Conservation (phyloP, 805 yeast species). For the Candida ascalaphidarum region DNA sequence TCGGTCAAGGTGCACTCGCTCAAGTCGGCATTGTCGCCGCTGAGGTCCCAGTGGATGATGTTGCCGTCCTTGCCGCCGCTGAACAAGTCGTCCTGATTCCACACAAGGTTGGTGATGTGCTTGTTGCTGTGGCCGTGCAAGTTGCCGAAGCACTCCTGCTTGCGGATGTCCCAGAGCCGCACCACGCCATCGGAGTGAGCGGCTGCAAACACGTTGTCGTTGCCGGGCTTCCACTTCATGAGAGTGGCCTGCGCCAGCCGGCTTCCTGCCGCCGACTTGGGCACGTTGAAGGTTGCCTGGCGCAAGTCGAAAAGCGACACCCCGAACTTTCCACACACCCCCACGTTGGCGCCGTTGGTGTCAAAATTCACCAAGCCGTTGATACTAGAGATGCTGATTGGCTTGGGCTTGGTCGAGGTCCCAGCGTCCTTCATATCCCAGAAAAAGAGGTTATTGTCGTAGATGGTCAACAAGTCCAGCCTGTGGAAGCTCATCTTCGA, state of each 20-base stretch:
- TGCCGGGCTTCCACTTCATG: slow-evolving; percentile 56
- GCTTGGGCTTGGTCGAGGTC: slow-evolving; percentile 30
- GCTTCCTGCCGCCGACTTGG: slow-evolving; percentile 8
- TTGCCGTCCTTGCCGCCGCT: slow-evolving; percentile 60
- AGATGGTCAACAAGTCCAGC: slow-evolving; percentile 50
- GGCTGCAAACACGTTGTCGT: slow-evolving; percentile 57
- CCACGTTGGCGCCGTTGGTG: slow-evolving; percentile 37
- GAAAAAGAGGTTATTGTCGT: slow-evolving; percentile 61
- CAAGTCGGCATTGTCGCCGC: slow-evolving; percentile 11
- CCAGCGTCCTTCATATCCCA: slow-evolving; percentile 65
- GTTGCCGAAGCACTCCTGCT: slow-evolving; percentile 42
- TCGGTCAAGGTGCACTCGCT: slow-evolving; percentile 36
- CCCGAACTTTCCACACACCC: slow-evolving; percentile 66
- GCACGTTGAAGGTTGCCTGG: slow-evolving; percentile 31
- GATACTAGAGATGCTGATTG: slow-evolving; percentile 44
- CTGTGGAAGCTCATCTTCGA: slow-evolving; percentile 21
- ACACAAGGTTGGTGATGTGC: slow-evolving; percentile 45
- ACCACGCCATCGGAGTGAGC: slow-evolving; percentile 50
- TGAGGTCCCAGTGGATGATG: slow-evolving; percentile 59
- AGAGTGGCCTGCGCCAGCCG: slow-evolving; percentile 13
- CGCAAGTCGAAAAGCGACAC: slow-evolving; percentile 68
- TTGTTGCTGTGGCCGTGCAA: slow-evolving; percentile 49
- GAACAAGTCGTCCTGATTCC: slow-evolving; percentile 49
- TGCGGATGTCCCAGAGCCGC: slow-evolving; percentile 71
- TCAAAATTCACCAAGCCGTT: slow-evolving; percentile 47